Evolutionary conservation across 2,329 filamentous ascomycete species (phyloP).

Genomic region (Xylariaceae sp.): DNA sequence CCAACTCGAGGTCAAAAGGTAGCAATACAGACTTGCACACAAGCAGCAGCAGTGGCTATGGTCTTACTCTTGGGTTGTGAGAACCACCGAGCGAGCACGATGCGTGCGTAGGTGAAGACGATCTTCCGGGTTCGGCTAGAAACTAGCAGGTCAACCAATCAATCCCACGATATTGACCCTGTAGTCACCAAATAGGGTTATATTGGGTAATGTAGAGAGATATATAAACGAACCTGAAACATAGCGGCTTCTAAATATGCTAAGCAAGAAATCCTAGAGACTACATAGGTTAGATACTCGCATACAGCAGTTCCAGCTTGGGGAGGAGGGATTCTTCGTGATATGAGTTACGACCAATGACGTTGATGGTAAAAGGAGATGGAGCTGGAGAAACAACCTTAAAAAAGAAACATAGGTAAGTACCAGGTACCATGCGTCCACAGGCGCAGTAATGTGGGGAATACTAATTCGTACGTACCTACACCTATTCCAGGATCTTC

Average conservation of each 20-base stretch:
- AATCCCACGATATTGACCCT: background rate
- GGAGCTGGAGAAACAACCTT: background rate
- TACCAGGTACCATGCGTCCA: too few species aligned
- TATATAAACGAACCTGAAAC: constrained; percentile 33
- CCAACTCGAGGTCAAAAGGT: constrained; percentile 4
- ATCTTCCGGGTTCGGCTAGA: constrained; percentile 39
- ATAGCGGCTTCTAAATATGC: constrained; percentile 13
- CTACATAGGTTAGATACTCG: background rate
- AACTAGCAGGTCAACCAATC: constrained; percentile 5
- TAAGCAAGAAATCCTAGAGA: background rate
- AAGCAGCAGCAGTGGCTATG: background rate
- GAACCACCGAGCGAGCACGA: constrained; percentile 78
- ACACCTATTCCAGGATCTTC: too few species aligned
- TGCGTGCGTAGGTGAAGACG: constrained; percentile 79
- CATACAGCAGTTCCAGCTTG: background rate
- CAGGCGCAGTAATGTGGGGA: background rate
- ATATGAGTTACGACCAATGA: background rate
- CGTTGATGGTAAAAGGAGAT: background rate
- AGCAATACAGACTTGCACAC: background rate
- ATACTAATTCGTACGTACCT: too few species aligned
- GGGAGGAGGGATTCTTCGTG: background rate
- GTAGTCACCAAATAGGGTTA: background rate
- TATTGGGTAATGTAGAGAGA: too few species aligned
- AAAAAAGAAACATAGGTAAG: background rate
- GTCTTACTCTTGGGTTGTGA: constrained; percentile 74